Base-by-base conservation (phyloP, 176 grass and related monocot genomes). In the Lolium rigidum region DNA sequence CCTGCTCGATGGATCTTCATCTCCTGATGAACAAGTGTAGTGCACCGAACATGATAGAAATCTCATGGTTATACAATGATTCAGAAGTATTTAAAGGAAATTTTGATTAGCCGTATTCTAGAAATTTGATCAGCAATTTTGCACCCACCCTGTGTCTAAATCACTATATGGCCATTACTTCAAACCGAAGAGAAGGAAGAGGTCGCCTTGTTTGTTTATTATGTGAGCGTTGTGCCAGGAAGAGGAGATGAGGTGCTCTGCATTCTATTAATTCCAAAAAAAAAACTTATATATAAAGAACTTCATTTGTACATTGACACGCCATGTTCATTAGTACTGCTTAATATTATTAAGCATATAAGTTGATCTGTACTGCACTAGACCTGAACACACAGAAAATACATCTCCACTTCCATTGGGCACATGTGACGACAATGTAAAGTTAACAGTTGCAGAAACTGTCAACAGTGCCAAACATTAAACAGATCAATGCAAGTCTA, bases 311-410 rank as follows among this genome's bases (percentile, higher is more conserved):
- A 51, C 49, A 15, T 51, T 51, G 49, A 15, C 49, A 51, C 49
- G 14, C 12, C 11, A 51, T 51, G 12, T 14, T 51, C 49, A 15
- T 51, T 51, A 51, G 49, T 51, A 51, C 49, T 51, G 49, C 49
- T 14, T 15, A 56, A 56, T 51, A 56, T 56, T 56, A 8, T 18
- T 7, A 47, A 47, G 9, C 46, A 47, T 47, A 47, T 47, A 10
- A 47, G 8, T 10, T 47, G 1, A 47, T 47, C 10, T 9, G 1
- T 47, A 47, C 46, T 54, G 82, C 80, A 84, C 92, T 90, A 78
- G 92, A 99, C 83, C 92, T 98, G 82, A 39, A 91, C 22, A 57
- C 41, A 43, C 41, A 7, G 41, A 79, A 79, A 82, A 28, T 13
- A 6, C 35, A 80, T 16, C 50, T 78, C 4, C 9, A 10, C 6